Base-by-base conservation (phyloP, 495 filamentous ascomycete genomes). In the Apodospora peruviana region DNA sequence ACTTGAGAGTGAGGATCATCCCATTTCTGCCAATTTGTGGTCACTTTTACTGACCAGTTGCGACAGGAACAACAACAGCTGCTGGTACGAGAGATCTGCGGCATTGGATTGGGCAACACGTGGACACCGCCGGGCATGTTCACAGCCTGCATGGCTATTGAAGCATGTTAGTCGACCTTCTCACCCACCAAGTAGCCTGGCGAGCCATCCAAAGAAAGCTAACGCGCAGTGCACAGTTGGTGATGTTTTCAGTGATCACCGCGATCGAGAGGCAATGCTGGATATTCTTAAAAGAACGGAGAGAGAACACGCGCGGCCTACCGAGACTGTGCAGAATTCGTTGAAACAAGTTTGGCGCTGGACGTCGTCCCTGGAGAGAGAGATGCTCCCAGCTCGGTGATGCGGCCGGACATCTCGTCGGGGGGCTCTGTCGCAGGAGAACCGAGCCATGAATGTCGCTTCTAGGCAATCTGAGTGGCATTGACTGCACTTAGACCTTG, bases 121-220 rank as follows among this genome's bases (percentile, higher is more conserved):
- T 70, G 66, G 64, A 74, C 67, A 5, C 69, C 75, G n/a, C 76
- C 76, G 3, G 65, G 69, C 43, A 75, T 76, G 64, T 79, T 78
- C 44, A 78, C 75, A 1, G 73, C 75, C 3, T 76, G 72, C 20
- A 77, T 78, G 67, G 72, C 71, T 4, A 77, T 79, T 45, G 64
- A 69, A 1, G 70, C 72, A 47, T 76, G 74, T 78, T 63, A 57
- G 72, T 61, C n/a, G 39, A 5, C 25, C 12, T 20, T 10, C 17
- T 22, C 17, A 22, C 14, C 43, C 8, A 39, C 5, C 29, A 40
- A 35, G 40, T 1, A 11, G 11, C 14, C 9, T 5, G 5, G 22
- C 12, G 1, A 19, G 10, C 14, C 16, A 17, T n/a, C n/a, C n/a
- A n/a, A n/a, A n/a, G n/a, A n/a, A n/a, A n/a, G n/a, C n/a, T n/a